Evolutionary conservation across 441 rosid genomes (phyloP), one percentile per base, ranked within the genome.

Genomic region (Aleurites moluccanus): DNA sequence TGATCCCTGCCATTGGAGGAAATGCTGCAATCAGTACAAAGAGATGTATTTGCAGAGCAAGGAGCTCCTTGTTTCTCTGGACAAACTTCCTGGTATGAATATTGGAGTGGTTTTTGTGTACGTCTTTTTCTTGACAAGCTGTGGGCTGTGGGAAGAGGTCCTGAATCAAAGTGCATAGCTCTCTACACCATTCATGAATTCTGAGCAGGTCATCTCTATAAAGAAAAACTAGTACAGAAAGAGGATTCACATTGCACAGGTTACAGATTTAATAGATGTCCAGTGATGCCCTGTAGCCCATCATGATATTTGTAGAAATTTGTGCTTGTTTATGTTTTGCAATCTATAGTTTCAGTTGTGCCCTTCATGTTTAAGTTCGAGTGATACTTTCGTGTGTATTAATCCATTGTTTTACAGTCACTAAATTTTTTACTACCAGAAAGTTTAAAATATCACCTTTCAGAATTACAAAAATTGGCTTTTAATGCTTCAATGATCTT

Each of bases 291-390:
- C 53, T 27, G 23, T 25, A 44, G 74, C 42, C 15, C 18, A 44
- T 72, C 56, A 61, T 10, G n/a, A 15, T 47, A 44, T 72, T 47
- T 72, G 67, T 72, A 72, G 47, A 72, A 30, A n/a, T 50, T 10
- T 16, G 2, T 27, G 30, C n/a, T 45, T 10, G 44, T 44, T 4
- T 38, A 45, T 25, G 18, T 2, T 8, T 3, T n/a, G 21, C 63
- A 53, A 33, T 69, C 25, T 59, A 27, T 30, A 10, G 52, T 52
- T 68, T 50, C 18, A 10, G 18, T 38, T 38, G 14, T 53, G 44
- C 73, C 47, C 53, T n/a, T 53, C 20, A 44, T 23, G 73, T 2
- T 70, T 13, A 10, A 52, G 45, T 69, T 53, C 33, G 20, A 33
- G 50, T 30, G 25, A 50, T 57, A 40, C 3, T 53, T n/a, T n/a